Evolutionary conservation across 1,139 yeast genomes (phyloP), one percentile per base, ranked within the genome.

Genomic region (Zygotorulaspora mrakii): DNA sequence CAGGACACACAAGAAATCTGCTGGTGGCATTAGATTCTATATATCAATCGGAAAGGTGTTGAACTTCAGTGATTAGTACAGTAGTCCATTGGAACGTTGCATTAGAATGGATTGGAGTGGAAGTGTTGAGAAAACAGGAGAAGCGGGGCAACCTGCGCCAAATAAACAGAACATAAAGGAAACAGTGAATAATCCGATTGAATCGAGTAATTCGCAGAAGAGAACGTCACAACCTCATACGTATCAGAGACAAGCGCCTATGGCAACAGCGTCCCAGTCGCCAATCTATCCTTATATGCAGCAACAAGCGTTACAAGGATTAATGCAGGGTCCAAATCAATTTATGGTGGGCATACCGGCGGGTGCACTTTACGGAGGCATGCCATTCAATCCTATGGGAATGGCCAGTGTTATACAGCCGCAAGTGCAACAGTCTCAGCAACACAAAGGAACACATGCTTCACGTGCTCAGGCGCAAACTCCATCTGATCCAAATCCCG

Each of bases 361-460:
- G 24, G 66, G 69, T 14, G 56, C 67, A 20, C 62, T 65, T 9
- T 67, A 62, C 17, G 60, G 25, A 22, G 27, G 30, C 4, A 16
- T 33, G 23, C 35, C 42, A 8, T 31, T 34, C 26, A 31, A 12
- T 14, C 12, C 35, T 4, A 20, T 17, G 16, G 27, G 30, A 17
- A n/a, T 31, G 21, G 18, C 39, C 1, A 34, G 21, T n/a, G n/a
- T 30, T 3, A 31, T 33, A 11, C 42, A 39, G 29, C 31, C 23
- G 18, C 35, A 23, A 31, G 17, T 17, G 5, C 29, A 25, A n/a
- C 29, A 25, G 3, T 9, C 16, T 8, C 29, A 13, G 9, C 18
- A 28, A 3, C 14, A 11, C 4, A 11, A 28, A 10, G 11, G 9
- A 3, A 4, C 21, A 4, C 18, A 14, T 14, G 20, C 10, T 9